phyloP scores from a whole-genome alignment of 805 yeast species.

The Wickerhamiella alocasiicola region DNA sequence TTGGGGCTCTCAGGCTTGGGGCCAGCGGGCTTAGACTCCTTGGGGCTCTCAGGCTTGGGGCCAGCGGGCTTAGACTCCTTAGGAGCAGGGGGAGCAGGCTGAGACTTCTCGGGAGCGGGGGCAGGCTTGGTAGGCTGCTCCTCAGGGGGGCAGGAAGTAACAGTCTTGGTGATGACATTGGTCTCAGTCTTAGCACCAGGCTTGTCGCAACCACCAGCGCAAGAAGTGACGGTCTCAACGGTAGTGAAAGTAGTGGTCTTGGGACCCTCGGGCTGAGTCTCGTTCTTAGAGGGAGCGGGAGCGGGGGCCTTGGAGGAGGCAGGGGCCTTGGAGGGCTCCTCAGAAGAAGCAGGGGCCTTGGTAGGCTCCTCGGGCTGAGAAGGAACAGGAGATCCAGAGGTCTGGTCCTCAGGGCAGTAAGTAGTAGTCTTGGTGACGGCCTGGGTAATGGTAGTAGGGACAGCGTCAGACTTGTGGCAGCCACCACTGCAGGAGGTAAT shows the following conservation, averaged over 20 bases:
- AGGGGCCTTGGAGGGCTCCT: neutral
- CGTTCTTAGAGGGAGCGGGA: neutral
- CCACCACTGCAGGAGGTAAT: conserved; percentile 4
- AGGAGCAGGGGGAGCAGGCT: neutral
- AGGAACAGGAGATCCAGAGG: neutral
- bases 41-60: neutral
- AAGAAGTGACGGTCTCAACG: conserved; percentile 2
- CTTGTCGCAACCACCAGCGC: conserved; percentile 1
- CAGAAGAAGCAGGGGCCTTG: too few species aligned
- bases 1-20: too few species aligned
- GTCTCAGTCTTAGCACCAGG: neutral
- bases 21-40: too few species aligned
- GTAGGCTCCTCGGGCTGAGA: too few species aligned
- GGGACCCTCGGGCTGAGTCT: too few species aligned
- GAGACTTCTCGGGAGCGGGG: neutral
- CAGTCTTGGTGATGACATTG: conserved; percentile 1
- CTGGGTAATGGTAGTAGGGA: conserved; percentile 1
- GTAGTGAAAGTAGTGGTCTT: conserved; percentile 3
- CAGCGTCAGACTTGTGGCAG: conserved; percentile 2
- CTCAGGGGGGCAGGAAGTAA: neutral
- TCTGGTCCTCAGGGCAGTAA: conserved; percentile 3
- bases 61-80: too few species aligned
- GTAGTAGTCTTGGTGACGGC: conserved; percentile 5
- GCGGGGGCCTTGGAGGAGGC: neutral
- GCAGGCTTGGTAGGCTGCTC: neutral